phyloP scores from a whole-genome alignment of 208 protist genomes.

The Crithidia fasciculata region DNA sequence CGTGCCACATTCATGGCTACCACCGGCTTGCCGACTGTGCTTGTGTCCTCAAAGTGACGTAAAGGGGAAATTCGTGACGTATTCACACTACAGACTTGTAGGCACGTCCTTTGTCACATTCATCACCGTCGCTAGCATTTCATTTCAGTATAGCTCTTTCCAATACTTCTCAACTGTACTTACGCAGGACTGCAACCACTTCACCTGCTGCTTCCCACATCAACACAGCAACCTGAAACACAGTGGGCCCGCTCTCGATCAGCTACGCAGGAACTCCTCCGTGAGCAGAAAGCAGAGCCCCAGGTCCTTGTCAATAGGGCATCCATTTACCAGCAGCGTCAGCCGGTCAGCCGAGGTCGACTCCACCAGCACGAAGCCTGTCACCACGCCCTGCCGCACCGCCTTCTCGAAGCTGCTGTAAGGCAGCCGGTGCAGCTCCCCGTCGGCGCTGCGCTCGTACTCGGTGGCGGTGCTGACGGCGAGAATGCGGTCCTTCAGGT shows the following conservation, averaged over 20 bases:
- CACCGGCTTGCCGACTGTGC: too few species aligned
- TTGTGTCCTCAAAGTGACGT: too few species aligned
- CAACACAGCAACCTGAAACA: neutral
- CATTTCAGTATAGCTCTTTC: too few species aligned
- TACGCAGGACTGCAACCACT: neutral
- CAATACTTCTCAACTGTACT: too few species aligned
- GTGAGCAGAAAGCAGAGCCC: slow-evolving; percentile 68
- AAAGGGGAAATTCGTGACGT: too few species aligned
- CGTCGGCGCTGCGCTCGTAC: slow-evolving; percentile 49
- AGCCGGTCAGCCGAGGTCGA: slow-evolving; percentile 42
- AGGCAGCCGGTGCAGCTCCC: slow-evolving; percentile 49
- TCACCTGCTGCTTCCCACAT: neutral
- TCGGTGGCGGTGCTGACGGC: slow-evolving; percentile 63
- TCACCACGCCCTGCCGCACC: slow-evolving; percentile 38
- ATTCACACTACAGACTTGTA: too few species aligned
- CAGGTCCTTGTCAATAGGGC: slow-evolving; percentile 40
- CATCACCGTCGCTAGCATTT: too few species aligned
- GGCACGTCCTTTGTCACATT: too few species aligned
- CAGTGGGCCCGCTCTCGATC: neutral
- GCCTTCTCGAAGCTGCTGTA: slow-evolving; percentile 53
- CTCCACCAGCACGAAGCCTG: slow-evolving; percentile 72
- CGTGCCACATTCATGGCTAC: too few species aligned
- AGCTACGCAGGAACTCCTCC: slow-evolving; percentile 38
- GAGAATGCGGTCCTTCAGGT: slow-evolving; percentile 61
- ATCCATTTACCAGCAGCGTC: slow-evolving; percentile 51